Conservation (phyloP, 1,284 basidiomycete genomes). For the Sporisorium iseilematis-ciliati region DNA sequence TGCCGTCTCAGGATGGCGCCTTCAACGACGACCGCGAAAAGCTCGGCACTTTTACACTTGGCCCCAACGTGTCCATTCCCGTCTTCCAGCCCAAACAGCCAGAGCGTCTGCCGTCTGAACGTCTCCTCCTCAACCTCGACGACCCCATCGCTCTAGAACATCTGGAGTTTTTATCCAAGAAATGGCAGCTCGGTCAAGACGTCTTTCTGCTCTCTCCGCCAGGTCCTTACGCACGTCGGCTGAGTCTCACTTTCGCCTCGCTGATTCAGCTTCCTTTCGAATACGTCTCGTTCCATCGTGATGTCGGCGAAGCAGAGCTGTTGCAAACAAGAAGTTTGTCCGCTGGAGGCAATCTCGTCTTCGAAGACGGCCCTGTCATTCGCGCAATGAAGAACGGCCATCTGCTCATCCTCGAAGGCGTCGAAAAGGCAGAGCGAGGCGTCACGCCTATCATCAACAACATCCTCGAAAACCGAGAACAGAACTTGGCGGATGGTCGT, state of each 20-base stretch:
- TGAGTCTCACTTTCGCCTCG: slow-evolving; percentile 69
- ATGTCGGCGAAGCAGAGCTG: slow-evolving; percentile 70
- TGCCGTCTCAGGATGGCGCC: slow-evolving; percentile 11
- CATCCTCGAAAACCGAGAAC: slow-evolving; percentile 68
- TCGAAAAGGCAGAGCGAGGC: slow-evolving; percentile 69
- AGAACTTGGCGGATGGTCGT: slow-evolving; percentile 70
- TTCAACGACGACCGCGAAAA: slow-evolving; percentile 37
- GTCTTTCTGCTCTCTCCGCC: slow-evolving; percentile 68
- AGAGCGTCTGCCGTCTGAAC: slow-evolving; percentile 55
- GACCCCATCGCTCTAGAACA: slow-evolving; percentile 66
- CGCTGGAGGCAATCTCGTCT: slow-evolving; percentile 66
- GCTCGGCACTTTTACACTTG: slow-evolving; percentile 63
- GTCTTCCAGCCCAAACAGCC: slow-evolving; percentile 59
- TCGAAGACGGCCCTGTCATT: slow-evolving; percentile 69
- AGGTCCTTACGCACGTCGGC: slow-evolving; percentile 69
- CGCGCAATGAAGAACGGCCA: slow-evolving; percentile 70
- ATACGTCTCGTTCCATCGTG: slow-evolving; percentile 69
- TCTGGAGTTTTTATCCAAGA: slow-evolving; percentile 67
- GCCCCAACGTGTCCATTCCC: slow-evolving; percentile 64
- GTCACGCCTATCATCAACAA: slow-evolving; percentile 70
- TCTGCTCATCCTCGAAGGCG: slow-evolving; percentile 70
- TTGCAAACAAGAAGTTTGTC: slow-evolving; percentile 68
- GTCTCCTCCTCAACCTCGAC: slow-evolving; percentile 62
- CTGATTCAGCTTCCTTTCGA: slow-evolving; percentile 69
- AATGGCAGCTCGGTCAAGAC: slow-evolving; percentile 68